Evolutionary conservation across 768 basidiomycete species (phyloP).

Genomic region (Pulveroboletus ravenelii): DNA sequence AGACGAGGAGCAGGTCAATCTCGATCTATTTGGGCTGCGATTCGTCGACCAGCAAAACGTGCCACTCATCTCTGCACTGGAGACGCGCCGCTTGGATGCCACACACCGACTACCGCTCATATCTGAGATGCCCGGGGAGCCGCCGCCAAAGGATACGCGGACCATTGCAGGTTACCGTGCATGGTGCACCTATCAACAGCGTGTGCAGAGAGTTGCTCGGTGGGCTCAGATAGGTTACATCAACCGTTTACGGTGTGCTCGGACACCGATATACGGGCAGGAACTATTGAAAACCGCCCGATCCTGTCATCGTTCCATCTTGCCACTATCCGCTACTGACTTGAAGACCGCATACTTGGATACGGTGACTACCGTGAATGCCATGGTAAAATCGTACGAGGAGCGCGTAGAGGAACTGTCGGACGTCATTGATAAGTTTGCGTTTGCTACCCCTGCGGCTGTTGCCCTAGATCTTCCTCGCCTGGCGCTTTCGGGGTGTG

Average conservation of each 20-base stretch:
- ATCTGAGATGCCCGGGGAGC: constrained; percentile 51
- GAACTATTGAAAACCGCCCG: constrained; percentile 42
- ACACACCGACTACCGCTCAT: constrained; percentile 50
- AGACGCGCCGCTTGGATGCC: constrained; percentile 55
- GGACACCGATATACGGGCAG: constrained; percentile 39
- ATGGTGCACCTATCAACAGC: constrained; percentile 46
- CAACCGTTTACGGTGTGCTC: constrained; percentile 66
- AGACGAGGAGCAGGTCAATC: constrained; percentile 49
- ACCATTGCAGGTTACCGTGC: constrained; percentile 68
- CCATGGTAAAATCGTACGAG: constrained; percentile 59
- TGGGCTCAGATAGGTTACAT: constrained; percentile 71
- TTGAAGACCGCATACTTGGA: constrained; percentile 39
- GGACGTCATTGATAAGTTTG: constrained; percentile 59
- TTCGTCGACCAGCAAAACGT: constrained; percentile 55
- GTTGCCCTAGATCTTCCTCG: constrained; percentile 71
- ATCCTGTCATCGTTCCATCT: constrained; percentile 41
- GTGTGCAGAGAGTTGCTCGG: constrained; percentile 47
- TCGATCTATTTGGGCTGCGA: constrained; percentile 60
- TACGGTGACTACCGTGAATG: constrained; percentile 37
- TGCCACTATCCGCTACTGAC: constrained; percentile 48
- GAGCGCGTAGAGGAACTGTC: constrained; percentile 53
- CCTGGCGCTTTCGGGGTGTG: constrained; percentile 50
- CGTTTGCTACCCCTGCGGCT: constrained; percentile 74
- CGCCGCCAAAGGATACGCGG: constrained; percentile 69
- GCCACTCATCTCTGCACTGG: constrained; percentile 49